phyloP scores from a whole-genome alignment of 768 basidiomycete genomes.

The Leccinum aurantiacum region DNA sequence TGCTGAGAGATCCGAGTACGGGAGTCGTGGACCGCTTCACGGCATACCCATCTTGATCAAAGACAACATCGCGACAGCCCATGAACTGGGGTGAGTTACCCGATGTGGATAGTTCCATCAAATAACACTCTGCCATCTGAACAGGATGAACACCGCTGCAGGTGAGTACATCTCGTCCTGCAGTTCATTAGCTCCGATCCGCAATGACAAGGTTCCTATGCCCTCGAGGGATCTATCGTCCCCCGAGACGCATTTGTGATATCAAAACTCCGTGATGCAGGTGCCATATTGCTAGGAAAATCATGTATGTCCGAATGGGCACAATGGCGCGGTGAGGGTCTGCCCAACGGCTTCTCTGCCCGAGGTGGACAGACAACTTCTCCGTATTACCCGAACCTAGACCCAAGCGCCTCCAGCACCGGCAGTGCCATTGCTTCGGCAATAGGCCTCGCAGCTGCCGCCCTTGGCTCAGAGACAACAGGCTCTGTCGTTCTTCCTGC shows the following conservation, averaged over 20 bases:
- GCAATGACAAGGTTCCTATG: conserved; percentile 32
- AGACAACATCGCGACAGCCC: conserved; percentile 40
- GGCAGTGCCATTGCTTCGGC: conserved; percentile 46
- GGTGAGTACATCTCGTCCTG: conserved; percentile 35
- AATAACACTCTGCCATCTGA: neutral
- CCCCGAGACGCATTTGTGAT: conserved; percentile 36
- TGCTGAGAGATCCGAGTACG: conserved; percentile 48
- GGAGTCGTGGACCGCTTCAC: conserved; percentile 48
- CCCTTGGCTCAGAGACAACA: conserved; percentile 50
- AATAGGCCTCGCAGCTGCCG: conserved; percentile 43
- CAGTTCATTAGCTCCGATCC: neutral
- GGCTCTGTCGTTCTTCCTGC: conserved; percentile 48
- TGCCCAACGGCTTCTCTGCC: conserved; percentile 45
- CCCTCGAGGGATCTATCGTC: conserved; percentile 40
- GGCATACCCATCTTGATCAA: conserved; percentile 62
- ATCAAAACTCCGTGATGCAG: conserved; percentile 32
- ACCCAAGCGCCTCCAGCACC: conserved; percentile 42
- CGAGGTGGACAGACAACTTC: conserved; percentile 45
- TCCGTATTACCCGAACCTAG: conserved; percentile 43
- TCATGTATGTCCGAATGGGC: conserved; percentile 46
- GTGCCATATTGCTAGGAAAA: conserved; percentile 43
- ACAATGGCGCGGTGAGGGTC: conserved; percentile 34
- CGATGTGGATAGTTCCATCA: neutral
- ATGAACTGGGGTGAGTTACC: conserved; percentile 26
- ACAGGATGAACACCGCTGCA: conserved; percentile 51